Evolutionary conservation across 23 red algal genomes (phyloP).

Genomic region (Gracilaria domingensis): DNA sequence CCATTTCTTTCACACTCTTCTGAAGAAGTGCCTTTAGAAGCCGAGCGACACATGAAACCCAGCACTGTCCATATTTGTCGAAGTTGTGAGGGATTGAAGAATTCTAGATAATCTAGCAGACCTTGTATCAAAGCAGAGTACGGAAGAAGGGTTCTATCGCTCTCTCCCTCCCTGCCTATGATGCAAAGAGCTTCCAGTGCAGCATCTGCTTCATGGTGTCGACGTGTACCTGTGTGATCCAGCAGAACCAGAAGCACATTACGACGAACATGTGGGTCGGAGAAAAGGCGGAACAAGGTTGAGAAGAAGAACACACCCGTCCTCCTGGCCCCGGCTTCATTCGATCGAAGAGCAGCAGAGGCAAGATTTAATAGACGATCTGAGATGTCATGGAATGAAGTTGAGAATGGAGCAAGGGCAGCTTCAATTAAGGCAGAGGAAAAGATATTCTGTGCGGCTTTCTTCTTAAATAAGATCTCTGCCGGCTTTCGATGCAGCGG

Average conservation of each 20-base stretch:
- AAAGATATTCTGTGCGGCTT: slow-evolving; percentile 36
- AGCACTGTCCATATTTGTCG: slow-evolving; percentile 66
- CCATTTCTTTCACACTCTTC: neutral
- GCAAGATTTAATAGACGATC: slow-evolving; percentile 32
- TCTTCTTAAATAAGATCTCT: slow-evolving; percentile 68
- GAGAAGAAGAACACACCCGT: slow-evolving; percentile 60
- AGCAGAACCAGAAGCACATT: slow-evolving; percentile 59
- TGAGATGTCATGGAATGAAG: slow-evolving; percentile 26
- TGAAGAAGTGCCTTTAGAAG: neutral
- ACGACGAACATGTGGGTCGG: slow-evolving; percentile 16
- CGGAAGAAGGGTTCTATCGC: slow-evolving; percentile 46
- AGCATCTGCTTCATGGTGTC: slow-evolving; percentile 36
- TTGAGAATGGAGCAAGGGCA: slow-evolving; percentile 71
- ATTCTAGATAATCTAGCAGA: slow-evolving; percentile 75
- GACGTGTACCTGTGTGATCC: slow-evolving; percentile 66
- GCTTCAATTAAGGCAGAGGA: slow-evolving; percentile 52
- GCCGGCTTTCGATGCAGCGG: slow-evolving; percentile 68
- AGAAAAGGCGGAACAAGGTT: slow-evolving; percentile 47
- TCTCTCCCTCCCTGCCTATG: slow-evolving; percentile 46
- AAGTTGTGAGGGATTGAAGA: slow-evolving; percentile 66
- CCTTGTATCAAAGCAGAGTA: slow-evolving; percentile 62
- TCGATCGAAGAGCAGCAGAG: slow-evolving; percentile 20
- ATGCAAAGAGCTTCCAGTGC: slow-evolving; percentile 65
- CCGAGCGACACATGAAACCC: slow-evolving; percentile 46
- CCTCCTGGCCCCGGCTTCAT: slow-evolving; percentile 37